Percentiles rank a stretch among this genome's conserved stretches.
phyloP scores from a whole-genome alignment of 108 stramenopile species.

The Cylindrotheca closterium region DNA sequence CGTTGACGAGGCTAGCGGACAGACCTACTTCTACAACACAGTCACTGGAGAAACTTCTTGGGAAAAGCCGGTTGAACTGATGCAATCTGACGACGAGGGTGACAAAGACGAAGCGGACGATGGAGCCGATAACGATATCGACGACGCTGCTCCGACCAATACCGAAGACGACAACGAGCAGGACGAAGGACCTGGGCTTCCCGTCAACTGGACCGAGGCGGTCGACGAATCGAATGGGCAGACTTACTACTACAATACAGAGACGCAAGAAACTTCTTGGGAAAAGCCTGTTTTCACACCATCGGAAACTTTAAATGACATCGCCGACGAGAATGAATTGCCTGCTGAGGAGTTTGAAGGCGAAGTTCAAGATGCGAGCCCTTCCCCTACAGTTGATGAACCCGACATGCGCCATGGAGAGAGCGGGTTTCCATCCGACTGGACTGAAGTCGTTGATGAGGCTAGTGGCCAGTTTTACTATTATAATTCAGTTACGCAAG shows the following conservation, averaged over 20 bases:
- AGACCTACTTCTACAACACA: conserved; percentile 54
- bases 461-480: conserved; percentile 37
- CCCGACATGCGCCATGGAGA: not conserved
- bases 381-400: too few relatives aligned
- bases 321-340: too few relatives aligned
- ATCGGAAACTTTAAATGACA: too few relatives aligned
- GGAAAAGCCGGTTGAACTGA: conserved; percentile 20
- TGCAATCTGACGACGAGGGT: conserved; percentile 17
- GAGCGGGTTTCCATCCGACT: too few relatives aligned
- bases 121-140: not conserved
- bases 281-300: conserved; percentile 23
- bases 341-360: too few relatives aligned
- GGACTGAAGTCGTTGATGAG: conserved; percentile 33
- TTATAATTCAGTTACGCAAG: conserved; percentile 33
- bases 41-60: conserved; percentile 27
- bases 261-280: conserved; percentile 38
- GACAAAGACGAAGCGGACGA: not conserved
- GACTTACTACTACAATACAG: conserved; percentile 38
- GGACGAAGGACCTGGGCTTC: conserved; percentile 1
- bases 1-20: conserved; percentile 12
- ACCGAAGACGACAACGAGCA: not conserved
- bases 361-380: too few relatives aligned
- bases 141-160: not conserved
- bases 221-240: conserved; percentile 37
- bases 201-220: conserved; percentile 37